Base-by-base conservation (phyloP, 176 grass and related monocot genomes). In the Oryza nivara region DNA sequence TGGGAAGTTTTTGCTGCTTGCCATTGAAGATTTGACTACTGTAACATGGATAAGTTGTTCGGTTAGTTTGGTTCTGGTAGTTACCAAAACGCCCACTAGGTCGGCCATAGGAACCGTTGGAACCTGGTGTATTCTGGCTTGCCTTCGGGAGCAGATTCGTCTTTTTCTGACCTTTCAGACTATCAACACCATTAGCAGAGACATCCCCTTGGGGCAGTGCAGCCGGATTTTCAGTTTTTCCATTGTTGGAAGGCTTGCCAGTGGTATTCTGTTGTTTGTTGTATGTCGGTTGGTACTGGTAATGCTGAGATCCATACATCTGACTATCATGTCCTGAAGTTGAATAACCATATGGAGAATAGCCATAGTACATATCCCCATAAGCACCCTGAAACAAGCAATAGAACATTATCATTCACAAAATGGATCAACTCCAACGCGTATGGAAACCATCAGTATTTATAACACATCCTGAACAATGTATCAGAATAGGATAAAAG, bases 311-410 rank as follows among this genome's bases (percentile, higher is more conserved):
- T 49, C 84, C 87, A 81, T 93, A 97, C 47, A 86, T 78, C 72
- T 92, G 92, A 40, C 75, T 75, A 66, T 93, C 91, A 80, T 90
- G 88, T 70, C 84, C 86, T 28, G 90, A 54, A 7, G 79, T 71
- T 30, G 93, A 47, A 67, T 86, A 64, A 56, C 89, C 68, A 70
- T 92, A 94, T 20, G 84, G 84, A 47, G 89, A 80, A 90, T 97
- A 94, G 60, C 88, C 58, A 63, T 63, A 93, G 69, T 91, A 93
- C 82, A 90, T 81, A 65, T 97, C 94, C 73, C 91, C 88, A 80
- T 97, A 94, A 80, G 78, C 80, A 74, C 88, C 94, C 92, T 94
- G 90, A 67, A 73, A 28, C 5, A 86, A 30, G 3, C 49, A 68
- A 81, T 17, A 81, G 19, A 75, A 25, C 14, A 82, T 82, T 16